Evolutionary conservation across 2,329 filamentous ascomycete genomes (phyloP).

Genomic region (Colletotrichum camelliae): DNA sequence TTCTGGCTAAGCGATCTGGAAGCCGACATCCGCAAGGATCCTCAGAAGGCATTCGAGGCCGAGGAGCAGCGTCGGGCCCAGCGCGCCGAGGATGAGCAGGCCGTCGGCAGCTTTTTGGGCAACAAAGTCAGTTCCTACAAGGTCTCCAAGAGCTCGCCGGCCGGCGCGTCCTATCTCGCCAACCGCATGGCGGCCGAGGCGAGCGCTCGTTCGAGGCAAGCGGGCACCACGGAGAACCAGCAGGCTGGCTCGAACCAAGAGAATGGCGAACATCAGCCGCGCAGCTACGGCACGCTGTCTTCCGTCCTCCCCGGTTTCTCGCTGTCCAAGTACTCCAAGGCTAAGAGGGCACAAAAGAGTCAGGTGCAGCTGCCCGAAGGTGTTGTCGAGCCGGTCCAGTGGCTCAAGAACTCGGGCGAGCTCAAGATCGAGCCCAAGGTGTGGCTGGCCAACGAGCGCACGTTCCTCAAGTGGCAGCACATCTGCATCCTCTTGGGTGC

Average conservation of each 20-base stretch:
- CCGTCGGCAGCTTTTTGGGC: slow-evolving; percentile 86
- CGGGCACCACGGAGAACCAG: slow-evolving; percentile 27
- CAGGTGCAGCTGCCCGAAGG: slow-evolving; percentile 74
- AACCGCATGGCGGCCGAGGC: slow-evolving; percentile 58
- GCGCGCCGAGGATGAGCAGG: slow-evolving; percentile 84
- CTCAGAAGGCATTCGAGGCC: slow-evolving; percentile 86
- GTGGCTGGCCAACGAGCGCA: slow-evolving; percentile 97
- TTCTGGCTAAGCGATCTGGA: slow-evolving; percentile 96
- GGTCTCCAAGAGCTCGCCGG: slow-evolving; percentile 68
- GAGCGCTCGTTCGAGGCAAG: slow-evolving; percentile 30
- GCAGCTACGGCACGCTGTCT: slow-evolving; percentile 63
- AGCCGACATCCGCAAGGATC: slow-evolving; percentile 91
- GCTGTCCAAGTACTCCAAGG: slow-evolving; percentile 74
- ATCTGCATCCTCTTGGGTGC: slow-evolving; percentile 87
- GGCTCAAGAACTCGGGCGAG: slow-evolving; percentile 94
- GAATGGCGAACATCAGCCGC: slow-evolving; percentile 33
- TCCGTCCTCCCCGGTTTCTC: slow-evolving; percentile 85
- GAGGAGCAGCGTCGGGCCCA: slow-evolving; percentile 86
- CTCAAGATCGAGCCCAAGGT: slow-evolving; percentile 96
- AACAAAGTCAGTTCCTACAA: slow-evolving; percentile 60
- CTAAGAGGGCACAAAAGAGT: slow-evolving; percentile 54
- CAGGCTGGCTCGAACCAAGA: slow-evolving; percentile 34
- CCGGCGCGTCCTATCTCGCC: slow-evolving; percentile 68
- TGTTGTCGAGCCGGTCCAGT: slow-evolving; percentile 81
- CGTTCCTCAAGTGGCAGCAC: slow-evolving; percentile 98